These are phyloP conservation scores for Talaromyces sp. DNA, from an alignment of 2,329 filamentous ascomycete species.

Conservation along the genomic window DNA sequence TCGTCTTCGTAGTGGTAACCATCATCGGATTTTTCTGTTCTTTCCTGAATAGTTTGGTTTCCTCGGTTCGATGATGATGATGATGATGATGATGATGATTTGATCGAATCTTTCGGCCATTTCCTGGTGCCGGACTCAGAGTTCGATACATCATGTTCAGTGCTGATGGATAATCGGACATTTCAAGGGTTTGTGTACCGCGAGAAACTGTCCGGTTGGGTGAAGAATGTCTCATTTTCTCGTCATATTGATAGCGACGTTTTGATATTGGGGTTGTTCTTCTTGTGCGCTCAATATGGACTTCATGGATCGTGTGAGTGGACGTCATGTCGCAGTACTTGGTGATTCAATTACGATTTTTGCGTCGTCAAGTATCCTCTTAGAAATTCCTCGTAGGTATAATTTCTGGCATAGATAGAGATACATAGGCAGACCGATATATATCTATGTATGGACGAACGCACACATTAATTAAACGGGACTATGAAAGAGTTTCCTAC, in stretches of 20 bases:
- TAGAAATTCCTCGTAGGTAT: background rate
- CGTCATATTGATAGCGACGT: background rate
- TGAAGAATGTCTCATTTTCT: background rate
- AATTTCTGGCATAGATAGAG: background rate
- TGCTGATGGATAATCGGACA: background rate
- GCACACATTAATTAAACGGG: background rate
- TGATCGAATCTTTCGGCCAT: background rate
- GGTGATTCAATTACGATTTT: background rate
- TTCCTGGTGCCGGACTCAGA: background rate
- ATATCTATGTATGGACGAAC: background rate
- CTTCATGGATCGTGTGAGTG: background rate
- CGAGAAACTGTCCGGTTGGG: background rate
- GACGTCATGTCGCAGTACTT: background rate
- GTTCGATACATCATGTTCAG: background rate
- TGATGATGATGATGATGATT: background rate
- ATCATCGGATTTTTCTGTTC: background rate
- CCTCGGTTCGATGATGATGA: background rate
- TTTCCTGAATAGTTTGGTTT: background rate
- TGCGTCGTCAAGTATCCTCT: background rate
- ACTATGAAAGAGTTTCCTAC: background rate
- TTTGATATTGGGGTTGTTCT: background rate
- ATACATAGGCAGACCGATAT: background rate
- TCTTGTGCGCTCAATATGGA: background rate
- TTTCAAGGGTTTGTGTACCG: background rate
- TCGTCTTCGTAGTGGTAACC: background rate